Percentiles rank a stretch among this genome's conserved stretches.
These are phyloP conservation scores for Rhodomyrtus tomentosa DNA, from an alignment of 345 rosid genomes.

Conservation along the genomic window DNA sequence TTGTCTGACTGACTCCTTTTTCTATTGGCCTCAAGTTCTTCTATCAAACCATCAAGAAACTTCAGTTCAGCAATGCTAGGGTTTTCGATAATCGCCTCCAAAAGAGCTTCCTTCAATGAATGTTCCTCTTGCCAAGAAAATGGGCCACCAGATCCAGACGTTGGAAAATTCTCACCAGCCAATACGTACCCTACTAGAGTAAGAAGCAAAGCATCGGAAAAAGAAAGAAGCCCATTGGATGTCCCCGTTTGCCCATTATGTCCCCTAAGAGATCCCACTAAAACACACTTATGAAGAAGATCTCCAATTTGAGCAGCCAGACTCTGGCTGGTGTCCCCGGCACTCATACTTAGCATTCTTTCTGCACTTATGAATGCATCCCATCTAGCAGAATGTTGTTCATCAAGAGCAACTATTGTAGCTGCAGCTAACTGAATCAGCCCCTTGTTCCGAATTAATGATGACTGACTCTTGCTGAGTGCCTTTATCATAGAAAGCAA, in stretches of 20 bases:
- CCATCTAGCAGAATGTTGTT: conserved; percentile 60
- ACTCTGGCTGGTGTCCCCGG: conserved; percentile 90
- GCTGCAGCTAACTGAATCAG: conserved; percentile 82
- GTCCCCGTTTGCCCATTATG: conserved; percentile 25
- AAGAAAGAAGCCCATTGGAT: conserved; percentile 48
- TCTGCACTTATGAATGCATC: conserved; percentile 83
- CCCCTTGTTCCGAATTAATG: conserved; percentile 63
- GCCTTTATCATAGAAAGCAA: conserved; percentile 56
- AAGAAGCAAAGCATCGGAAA: conserved; percentile 73
- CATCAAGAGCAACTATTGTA: conserved; percentile 50
- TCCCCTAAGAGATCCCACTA: conserved; percentile 34
- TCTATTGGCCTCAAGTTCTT: conserved; percentile 62
- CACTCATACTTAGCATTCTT: conserved; percentile 73
- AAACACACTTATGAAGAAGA: conserved; percentile 60
- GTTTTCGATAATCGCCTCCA: conserved; percentile 68
- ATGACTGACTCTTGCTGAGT: conserved; percentile 50
- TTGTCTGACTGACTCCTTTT: conserved; percentile 29
- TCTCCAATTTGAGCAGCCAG: conserved; percentile 90
- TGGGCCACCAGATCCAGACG: conserved; percentile 82
- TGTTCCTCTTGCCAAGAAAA: conserved; percentile 99
- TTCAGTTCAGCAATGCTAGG: conserved; percentile 55
- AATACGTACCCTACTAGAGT: conserved; percentile 63
- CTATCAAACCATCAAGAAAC: conserved; percentile 55
- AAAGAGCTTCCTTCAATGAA: conserved; percentile 76
- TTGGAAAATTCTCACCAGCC: conserved; percentile 94